Evolutionary conservation across 2,329 filamentous ascomycete genomes (phyloP), one percentile per base, ranked within the genome.

Genomic region (Arthrobotrys pseudoclavata): DNA sequence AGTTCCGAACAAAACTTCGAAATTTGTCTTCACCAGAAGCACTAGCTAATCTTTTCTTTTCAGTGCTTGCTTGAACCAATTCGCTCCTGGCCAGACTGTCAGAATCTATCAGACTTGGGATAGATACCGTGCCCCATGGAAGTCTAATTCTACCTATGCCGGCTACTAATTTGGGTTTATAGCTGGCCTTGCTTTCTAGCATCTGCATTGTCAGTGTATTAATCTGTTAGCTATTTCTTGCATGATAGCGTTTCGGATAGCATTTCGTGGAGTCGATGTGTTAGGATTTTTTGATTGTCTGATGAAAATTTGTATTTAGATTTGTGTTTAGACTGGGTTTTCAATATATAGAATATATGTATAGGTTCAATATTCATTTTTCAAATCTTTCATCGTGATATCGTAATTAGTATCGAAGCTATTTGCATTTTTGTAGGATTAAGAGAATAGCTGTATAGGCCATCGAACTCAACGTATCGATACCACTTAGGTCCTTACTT

Each of bases 71-170:
- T 57, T 74, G 52, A 61, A 31, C 12, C 37, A 74, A 22, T 74
- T 74, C 13, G 61, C 69, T 5, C 40, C 69, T 24, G 69, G 69
- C 9, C 69, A 74, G 18, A 48, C 62, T 7, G 62, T 61, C 10
- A 67, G 69, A 45, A 67, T 67, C 2, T 68, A 67, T 45, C 69
- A 68, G n/a, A 74, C 26, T 15, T 74, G 69, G 69, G 62, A 74
- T 34, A 60, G 52, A 24, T 74, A 67, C 24, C 61, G 69, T 24
- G 61, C 60, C 31, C 69, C 69, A 34, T 29, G 24, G 48, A 72
- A 69, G 40, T 50, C 47, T 13, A 22, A 47, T 4, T 60, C 50
- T 10, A 53, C 13, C 50, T 53, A 53, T 31, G 9, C 15, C 3
- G 50, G 42, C 4, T 45, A 45, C 42, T 45, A 45, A 20, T 31